These are phyloP conservation scores for Candida neerlandica DNA, from an alignment of 1,139 yeast genomes.

Conservation along the genomic window DNA sequence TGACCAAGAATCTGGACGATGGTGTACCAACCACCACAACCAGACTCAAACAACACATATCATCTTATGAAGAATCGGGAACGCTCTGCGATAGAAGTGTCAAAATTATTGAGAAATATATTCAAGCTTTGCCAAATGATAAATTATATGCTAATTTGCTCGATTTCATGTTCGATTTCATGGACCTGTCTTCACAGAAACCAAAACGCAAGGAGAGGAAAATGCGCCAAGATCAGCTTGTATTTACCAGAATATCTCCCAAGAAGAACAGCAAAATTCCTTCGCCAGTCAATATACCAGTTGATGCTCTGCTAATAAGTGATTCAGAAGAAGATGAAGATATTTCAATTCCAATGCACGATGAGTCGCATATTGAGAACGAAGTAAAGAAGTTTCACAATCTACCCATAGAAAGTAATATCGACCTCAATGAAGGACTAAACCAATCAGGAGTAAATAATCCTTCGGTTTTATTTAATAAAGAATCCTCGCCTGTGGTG, in stretches of 20 bases:
- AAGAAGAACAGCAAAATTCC: slow-evolving; percentile 3
- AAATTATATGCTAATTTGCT: slow-evolving; percentile 9
- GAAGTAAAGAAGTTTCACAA: slow-evolving; percentile 21
- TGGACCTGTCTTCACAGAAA: not conserved
- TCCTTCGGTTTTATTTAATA: slow-evolving; percentile 18
- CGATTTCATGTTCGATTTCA: slow-evolving; percentile 11
- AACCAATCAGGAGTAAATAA: slow-evolving; percentile 21
- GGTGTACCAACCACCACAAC: slow-evolving; percentile 23
- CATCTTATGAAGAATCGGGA: slow-evolving; percentile 23
- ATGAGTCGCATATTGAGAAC: slow-evolving; percentile 18
- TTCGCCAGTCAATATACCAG: not conserved
- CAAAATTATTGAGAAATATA: slow-evolving; percentile 20
- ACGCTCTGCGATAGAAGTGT: slow-evolving; percentile 27
- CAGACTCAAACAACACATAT: slow-evolving; percentile 22
- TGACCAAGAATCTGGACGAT: slow-evolving; percentile 18
- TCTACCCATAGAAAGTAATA: not conserved
- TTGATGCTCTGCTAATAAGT: slow-evolving; percentile 21
- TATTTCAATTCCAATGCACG: not conserved
- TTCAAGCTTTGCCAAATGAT: slow-evolving; percentile 1
- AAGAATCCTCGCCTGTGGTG: not conserved
- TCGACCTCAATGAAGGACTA: slow-evolving; percentile 9
- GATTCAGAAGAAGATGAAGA: slow-evolving; percentile 35
- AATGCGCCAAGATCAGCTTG: slow-evolving; percentile 7
- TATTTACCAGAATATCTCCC: slow-evolving; percentile 12
- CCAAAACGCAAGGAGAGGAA: not conserved